Conservation (phyloP, 2,329 filamentous ascomycete species). For the Colletotrichum salicis region DNA sequence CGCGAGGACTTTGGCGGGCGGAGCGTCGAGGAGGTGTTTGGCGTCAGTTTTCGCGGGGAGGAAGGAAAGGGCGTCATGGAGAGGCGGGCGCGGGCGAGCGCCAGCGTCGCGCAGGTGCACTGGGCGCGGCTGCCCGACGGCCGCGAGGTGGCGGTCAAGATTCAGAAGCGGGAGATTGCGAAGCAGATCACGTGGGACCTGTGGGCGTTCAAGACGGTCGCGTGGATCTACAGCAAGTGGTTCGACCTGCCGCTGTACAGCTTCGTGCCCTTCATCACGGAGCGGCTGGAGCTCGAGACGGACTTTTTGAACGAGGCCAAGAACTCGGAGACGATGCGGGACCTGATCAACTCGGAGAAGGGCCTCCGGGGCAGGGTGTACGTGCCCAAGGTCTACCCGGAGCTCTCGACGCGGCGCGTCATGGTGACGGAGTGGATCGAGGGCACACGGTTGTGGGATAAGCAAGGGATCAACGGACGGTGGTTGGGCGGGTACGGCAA, state of each 20-base stretch:
- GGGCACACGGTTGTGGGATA: slow-evolving; percentile 92
- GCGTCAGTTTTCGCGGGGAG: slow-evolving; percentile 81
- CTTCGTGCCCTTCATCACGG: slow-evolving; percentile 90
- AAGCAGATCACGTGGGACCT: slow-evolving; percentile 94
- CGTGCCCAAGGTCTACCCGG: slow-evolving; percentile 84
- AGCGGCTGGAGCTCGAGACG: slow-evolving; percentile 91
- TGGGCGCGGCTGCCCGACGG: slow-evolving; percentile 90
- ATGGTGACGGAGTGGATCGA: slow-evolving; percentile 99
- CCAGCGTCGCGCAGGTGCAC: slow-evolving; percentile 96
- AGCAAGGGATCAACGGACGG: slow-evolving; percentile 77
- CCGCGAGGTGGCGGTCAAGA: slow-evolving; percentile 91
- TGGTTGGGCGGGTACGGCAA: slow-evolving; percentile 83
- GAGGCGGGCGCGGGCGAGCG: slow-evolving; percentile 74
- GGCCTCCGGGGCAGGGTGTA: slow-evolving; percentile 84
- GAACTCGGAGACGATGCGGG: slow-evolving; percentile 87
- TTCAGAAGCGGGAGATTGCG: slow-evolving; percentile 94
- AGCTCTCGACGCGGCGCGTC: slow-evolving; percentile 83
- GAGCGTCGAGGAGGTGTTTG: slow-evolving; percentile 90
- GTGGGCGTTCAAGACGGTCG: slow-evolving; percentile 93
- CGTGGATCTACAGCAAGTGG: slow-evolving; percentile 83
- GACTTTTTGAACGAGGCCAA: slow-evolving; percentile 93
- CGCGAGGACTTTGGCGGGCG: slow-evolving; percentile 87
- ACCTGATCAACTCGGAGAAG: slow-evolving; percentile 79
- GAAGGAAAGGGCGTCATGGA: slow-evolving; percentile 74
- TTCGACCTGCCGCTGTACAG: slow-evolving; percentile 95